Evolutionary conservation across 2,329 filamentous ascomycete species (phyloP), one percentile per base, ranked within the genome.

Genomic region (Botryotinia narcissicola): DNA sequence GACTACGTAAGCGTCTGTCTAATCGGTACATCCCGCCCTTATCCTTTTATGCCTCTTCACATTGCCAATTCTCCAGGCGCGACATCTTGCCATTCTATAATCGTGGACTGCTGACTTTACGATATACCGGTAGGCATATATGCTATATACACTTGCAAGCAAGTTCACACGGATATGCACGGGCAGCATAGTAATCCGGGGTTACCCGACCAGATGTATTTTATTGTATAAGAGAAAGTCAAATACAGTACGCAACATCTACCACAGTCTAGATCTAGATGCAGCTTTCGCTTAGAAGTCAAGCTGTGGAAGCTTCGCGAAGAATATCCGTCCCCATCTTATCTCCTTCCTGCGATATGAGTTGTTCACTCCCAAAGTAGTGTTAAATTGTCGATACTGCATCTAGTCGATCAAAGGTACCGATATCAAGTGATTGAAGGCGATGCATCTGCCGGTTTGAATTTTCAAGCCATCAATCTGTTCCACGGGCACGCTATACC

Each of bases 301-400:
- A 22, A 51, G 44, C 7, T 22, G 63, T 63, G 37, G 60, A 63
- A 63, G 35, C 60, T 29, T 63, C 60, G 60, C 37, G 60, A 63
- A 63, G 25, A 37, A 29, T 20, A 29, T 29, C 60, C 14, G 37
- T 32, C 44, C 32, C 63, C 63, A 51, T 51, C 22, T 67, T 51
- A 61, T 61, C 57, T 46, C 67, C 37, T 25, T 35, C 51, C 68
- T 44, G 51, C 54, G 68, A 70, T 40, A 54, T 67, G 64, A 67
- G 64, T 67, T 67, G 64, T 67, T 22, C 64, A 67, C 10, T 48
- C 12, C 22, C 10, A 35, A 7, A n/a, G 29, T 25, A 37, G 32
- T 51, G 20, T 32, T 14, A 25, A 9, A 37, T 32, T 51, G 29
- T 32, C 25, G 14, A 16, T 20, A 40, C 46, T 37, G 32, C 14